Evolutionary conservation across 2,329 filamentous ascomycete genomes (phyloP).

Genomic region (Ceratocystis huliohia): DNA sequence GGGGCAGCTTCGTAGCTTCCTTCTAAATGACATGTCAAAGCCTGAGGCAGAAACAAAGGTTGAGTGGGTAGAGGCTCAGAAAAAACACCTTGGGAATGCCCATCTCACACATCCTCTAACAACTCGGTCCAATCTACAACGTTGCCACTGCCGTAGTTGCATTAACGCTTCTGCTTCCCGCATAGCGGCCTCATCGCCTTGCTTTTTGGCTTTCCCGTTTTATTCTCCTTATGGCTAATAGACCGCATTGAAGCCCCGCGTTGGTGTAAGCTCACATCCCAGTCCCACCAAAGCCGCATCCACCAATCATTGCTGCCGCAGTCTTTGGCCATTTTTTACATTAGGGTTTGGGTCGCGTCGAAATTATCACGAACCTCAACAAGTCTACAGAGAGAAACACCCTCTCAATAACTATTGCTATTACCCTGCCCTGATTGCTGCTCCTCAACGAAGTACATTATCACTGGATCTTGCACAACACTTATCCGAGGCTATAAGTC

Average conservation of each 20-base stretch:
- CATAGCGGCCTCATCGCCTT: not conserved
- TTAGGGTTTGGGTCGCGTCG: not conserved
- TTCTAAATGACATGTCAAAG: not conserved
- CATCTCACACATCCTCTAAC: not conserved
- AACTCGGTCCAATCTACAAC: not conserved
- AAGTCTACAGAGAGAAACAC: not conserved
- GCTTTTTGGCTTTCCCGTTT: not conserved
- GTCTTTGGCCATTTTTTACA: not conserved
- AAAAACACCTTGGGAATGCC: not conserved
- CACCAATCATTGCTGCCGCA: not conserved
- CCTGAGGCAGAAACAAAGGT: not conserved
- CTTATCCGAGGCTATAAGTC: not conserved
- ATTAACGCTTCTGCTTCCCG: not conserved
- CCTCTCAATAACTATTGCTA: not conserved
- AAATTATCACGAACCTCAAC: not conserved
- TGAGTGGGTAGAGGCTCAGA: not conserved
- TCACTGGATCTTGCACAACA: too few relatives aligned
- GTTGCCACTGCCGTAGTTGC: not conserved
- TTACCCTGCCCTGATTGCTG: too few relatives aligned
- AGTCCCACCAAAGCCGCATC: not conserved
- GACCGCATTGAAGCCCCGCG: too few relatives aligned
- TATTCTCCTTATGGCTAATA: too few relatives aligned
- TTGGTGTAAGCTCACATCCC: not conserved
- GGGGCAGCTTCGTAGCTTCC: not conserved
- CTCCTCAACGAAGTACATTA: too few relatives aligned